Evolutionary conservation across 169 alveolate species (phyloP), one percentile per base, ranked within the genome.

Genomic region (Plasmodium billcollinsi): DNA sequence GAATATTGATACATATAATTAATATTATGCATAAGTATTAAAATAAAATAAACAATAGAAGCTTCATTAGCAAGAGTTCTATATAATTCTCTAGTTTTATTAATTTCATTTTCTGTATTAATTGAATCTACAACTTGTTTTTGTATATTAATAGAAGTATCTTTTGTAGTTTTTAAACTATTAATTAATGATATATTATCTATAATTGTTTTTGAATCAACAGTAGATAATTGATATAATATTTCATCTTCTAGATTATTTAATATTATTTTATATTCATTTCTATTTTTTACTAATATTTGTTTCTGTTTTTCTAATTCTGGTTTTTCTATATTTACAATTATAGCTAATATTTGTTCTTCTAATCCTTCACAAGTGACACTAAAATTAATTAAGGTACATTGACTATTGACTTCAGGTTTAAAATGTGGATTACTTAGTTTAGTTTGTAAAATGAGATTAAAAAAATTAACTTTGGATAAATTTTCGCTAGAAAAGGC

Each of bases 1-100:
- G 99, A 97, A 89, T 97, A 97, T 94, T 98, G 99, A 96, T 98
- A 98, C 99, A 98, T 98, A 92, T 97, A 98, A 88, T 97, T 98
- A 88, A 98, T 97, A 94, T 97, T 96, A 91, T 97, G 96, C 71
- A 98, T 95, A 89, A 97, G 96, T 54, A 98, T 97, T 70, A 98
- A 94, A 67, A 97, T 93, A 97, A 98, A 98, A 95, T 97, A 98
- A 59, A 98, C 96, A 98, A 97, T 97, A 24, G 99, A 97, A 65
- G 99, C 99, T 94, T 97, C 99, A 39, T 98, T 97, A 24, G 99
- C 99, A 0, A 97, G 99, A 8, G 98, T 95, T 94, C 99, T 96
- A 93, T 97, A 98, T 18, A 96, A 94, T 94, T 98, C 99, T 86
- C 99, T 96, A 24, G 97, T 93, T 83, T 96, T 92, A 93, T 98